phyloP scores from a whole-genome alignment of 345 rosid genomes.

The Lenwebbia sp. region DNA sequence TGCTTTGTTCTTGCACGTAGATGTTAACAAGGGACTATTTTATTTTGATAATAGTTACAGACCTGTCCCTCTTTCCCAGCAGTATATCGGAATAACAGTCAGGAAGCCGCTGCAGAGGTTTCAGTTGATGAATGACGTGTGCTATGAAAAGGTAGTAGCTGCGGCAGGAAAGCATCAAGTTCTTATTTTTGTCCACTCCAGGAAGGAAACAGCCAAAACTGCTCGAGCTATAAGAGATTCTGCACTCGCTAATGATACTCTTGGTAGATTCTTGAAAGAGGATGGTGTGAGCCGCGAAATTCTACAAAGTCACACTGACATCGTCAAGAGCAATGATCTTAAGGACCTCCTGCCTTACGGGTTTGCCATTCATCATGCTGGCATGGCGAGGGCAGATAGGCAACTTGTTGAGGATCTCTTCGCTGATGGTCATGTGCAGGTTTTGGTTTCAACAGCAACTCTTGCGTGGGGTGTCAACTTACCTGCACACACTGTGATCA shows the following conservation, averaged over 20 bases:
- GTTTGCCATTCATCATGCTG: conserved; percentile 95
- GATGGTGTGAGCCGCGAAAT: conserved; percentile 81
- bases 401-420: conserved; percentile 82
- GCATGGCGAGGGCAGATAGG: conserved; percentile 81
- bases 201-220: conserved; percentile 92
- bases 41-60: conserved; percentile 93
- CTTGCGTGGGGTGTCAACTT: conserved; percentile 99
- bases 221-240: conserved; percentile 71
- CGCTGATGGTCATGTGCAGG: conserved; percentile 64
- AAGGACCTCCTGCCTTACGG: conserved; percentile 83
- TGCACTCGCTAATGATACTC: conserved; percentile 83
- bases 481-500: conserved; percentile 89
- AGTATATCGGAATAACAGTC: conserved; percentile 83
- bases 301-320: conserved; percentile 57
- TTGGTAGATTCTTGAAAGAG: conserved; percentile 74
- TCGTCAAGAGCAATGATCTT: conserved; percentile 69
- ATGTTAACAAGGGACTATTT: conserved; percentile 60
- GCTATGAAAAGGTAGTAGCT: conserved; percentile 82
- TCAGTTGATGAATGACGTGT: conserved; percentile 93
- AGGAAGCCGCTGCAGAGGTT: conserved; percentile 94
- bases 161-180: conserved; percentile 94
- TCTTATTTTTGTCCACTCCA: conserved; percentile 94
- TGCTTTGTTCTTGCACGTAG: conserved; percentile 77
- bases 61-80: conserved; percentile 89
- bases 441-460: conserved; percentile 92